Evolutionary conservation across 1,139 yeast species (phyloP), one percentile per base, ranked within the genome.

Genomic region (Geotrichum cucujoidarum): DNA sequence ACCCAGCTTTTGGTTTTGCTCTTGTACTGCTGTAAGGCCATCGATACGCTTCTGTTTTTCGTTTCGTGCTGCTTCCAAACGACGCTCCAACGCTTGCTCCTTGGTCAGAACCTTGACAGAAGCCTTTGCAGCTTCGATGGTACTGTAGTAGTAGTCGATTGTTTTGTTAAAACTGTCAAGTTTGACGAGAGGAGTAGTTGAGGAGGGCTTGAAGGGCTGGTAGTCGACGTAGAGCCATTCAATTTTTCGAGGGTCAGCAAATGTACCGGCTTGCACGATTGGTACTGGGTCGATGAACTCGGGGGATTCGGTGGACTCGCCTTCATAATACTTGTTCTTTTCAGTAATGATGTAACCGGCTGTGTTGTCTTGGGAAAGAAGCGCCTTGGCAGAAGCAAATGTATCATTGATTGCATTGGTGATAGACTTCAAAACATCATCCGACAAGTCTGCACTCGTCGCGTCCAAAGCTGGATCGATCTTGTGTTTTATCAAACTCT

Each of bases 101-200:
- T 86, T 92, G 53, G 81, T 83, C 52, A 87, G 94, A 29, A 85
- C 77, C 51, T 80, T 76, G 48, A 83, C 65, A 0, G 87, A 81
- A 57, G 83, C 78, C 59, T 86, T 87, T 7, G 88, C 80, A 1
- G 95, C 82, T 60, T 90, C 95, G 16, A 89, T 71, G 0, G 94
- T 81, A 0, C 96, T 87, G 63, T 86, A 92, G 62, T 85, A 92
- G 42, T 72, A 73, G 64, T 92, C 98, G 22, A 90, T 73, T 0
- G 97, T 83, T 51, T 77, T 76, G 60, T 87, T 89, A 63, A 88
- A 92, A 0, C 95, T 90, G 8, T 65, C 58, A 18, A 48, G 61
- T 53, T 16, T 67, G 70, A 2, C 56, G 54, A 25, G 65, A 56
- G 46, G 72, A 71, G 52, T 76, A 17, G 16, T 24, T n/a, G 42